Evolutionary conservation across 306 rosid species (phyloP).

Genomic region (Cyamopsis tetragonoloba): DNA sequence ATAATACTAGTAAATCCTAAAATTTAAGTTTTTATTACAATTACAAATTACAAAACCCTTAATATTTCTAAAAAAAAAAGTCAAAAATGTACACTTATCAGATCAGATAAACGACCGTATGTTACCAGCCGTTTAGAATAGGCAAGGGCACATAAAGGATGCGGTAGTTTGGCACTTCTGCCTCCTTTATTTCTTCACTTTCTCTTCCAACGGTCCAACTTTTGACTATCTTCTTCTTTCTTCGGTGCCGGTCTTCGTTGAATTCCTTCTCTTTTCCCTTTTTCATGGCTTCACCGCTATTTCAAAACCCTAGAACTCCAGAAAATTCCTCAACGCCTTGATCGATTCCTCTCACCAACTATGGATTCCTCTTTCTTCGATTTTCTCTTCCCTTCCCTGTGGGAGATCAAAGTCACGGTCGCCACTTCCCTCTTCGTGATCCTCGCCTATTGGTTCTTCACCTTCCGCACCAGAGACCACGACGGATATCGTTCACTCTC

Average conservation of each 20-base stretch:
- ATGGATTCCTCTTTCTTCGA: conserved; percentile 51
- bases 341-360: conserved; percentile 16
- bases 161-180: conserved; percentile 22
- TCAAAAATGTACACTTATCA: too few species aligned
- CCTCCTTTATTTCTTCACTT: not conserved
- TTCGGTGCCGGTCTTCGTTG: conserved; percentile 18
- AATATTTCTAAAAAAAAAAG: too few species aligned
- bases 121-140: not conserved
- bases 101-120: too few species aligned
- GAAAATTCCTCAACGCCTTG: not conserved
- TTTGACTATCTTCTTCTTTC: conserved; percentile 37
- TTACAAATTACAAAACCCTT: too few species aligned
- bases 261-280: not conserved
- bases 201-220: conserved; percentile 60
- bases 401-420: conserved; percentile 83
- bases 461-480: conserved; percentile 33
- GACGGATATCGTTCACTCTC: conserved; percentile 43
- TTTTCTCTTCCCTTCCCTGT: conserved; percentile 63
- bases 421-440: conserved; percentile 70
- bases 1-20: too few species aligned
- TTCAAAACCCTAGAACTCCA: conserved; percentile 38
- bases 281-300: conserved; percentile 40
- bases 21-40: too few species aligned
- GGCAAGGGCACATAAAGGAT: not conserved
- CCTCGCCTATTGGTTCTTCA: conserved; percentile 60